These are phyloP conservation scores for Auricularia heimuer DNA, from an alignment of 768 basidiomycete species.

Conservation along the genomic window DNA sequence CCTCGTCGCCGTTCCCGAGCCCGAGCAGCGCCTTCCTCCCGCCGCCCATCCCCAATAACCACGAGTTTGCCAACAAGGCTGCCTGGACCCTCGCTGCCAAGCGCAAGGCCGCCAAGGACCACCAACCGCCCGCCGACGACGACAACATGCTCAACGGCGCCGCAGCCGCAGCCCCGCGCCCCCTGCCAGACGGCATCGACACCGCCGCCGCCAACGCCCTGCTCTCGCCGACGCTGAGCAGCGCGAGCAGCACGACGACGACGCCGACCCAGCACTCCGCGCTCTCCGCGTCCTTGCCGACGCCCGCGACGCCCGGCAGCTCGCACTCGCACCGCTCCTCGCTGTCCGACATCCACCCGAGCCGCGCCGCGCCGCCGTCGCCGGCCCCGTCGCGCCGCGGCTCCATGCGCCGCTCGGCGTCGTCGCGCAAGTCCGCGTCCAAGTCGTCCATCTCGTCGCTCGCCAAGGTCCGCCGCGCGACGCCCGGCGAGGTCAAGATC, in stretches of 20 bases:
- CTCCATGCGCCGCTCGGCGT: background rate
- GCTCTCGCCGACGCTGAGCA: background rate
- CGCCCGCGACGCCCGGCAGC: background rate
- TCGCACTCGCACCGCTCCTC: background rate
- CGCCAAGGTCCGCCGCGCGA: background rate
- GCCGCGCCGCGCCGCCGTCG: background rate
- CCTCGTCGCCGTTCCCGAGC: background rate
- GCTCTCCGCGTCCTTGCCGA: background rate
- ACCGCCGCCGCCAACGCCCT: background rate
- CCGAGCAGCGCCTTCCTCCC: conserved; percentile 61
- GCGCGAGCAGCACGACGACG: background rate
- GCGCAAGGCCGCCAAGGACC: background rate
- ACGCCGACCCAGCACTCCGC: background rate
- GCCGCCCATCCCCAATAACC: conserved; percentile 53
- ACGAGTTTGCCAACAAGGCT: conserved; percentile 45
- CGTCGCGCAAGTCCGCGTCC: background rate
- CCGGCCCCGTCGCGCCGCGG: conserved; percentile 1
- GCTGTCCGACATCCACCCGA: conserved; percentile 1
- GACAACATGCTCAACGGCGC: background rate
- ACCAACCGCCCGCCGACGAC: background rate
- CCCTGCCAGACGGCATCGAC: background rate
- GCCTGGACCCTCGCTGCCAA: background rate
- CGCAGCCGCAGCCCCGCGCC: background rate
- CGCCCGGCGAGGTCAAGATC: conserved; percentile 27
- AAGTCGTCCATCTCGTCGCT: background rate